Conservation (phyloP, 306 rosid genomes). For the Datisca glomerata region DNA sequence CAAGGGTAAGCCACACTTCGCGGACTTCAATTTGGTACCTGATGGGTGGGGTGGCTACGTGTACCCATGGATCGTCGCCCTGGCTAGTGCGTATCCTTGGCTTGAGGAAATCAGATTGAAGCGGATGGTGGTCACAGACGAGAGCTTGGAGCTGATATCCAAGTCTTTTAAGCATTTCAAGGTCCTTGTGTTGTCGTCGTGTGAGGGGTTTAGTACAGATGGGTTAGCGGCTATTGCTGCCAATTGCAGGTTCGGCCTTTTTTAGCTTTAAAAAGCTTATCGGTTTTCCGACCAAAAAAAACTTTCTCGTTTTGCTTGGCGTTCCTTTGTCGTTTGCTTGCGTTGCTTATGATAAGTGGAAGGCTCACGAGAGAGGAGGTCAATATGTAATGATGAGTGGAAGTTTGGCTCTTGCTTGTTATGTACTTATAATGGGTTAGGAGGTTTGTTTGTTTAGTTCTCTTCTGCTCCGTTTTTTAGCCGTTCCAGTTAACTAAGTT, state of each 20-base stretch:
- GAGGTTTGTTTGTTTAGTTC: too few relatives aligned
- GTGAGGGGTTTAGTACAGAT: slow-evolving; percentile 76
- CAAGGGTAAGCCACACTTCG: slow-evolving; percentile 87
- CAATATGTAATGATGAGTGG: too few relatives aligned
- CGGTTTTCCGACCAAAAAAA: not conserved
- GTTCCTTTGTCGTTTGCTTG: too few relatives aligned
- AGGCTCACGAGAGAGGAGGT: too few relatives aligned
- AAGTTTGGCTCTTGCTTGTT: too few relatives aligned
- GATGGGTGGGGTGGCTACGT: slow-evolving; percentile 64
- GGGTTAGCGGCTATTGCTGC: slow-evolving; percentile 78
- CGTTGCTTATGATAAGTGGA: too few relatives aligned
- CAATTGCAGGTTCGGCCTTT: slow-evolving; percentile 50
- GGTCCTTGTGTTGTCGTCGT: slow-evolving; percentile 60
- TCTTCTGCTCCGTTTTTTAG: too few relatives aligned
- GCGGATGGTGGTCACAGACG: slow-evolving; percentile 80
- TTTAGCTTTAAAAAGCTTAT: not conserved
- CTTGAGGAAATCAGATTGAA: slow-evolving; percentile 74
- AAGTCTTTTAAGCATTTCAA: slow-evolving; percentile 49
- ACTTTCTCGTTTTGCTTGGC: not conserved
- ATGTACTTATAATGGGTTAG: too few relatives aligned
- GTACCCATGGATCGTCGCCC: slow-evolving; percentile 65
- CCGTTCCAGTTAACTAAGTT: too few relatives aligned
- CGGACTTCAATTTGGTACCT: slow-evolving; percentile 82
- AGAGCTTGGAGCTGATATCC: slow-evolving; percentile 64
- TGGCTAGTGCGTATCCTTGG: slow-evolving; percentile 27